Evolutionary conservation across 768 basidiomycete genomes (phyloP), one percentile per base, ranked within the genome.

Genomic region (Podaxis sp.): DNA sequence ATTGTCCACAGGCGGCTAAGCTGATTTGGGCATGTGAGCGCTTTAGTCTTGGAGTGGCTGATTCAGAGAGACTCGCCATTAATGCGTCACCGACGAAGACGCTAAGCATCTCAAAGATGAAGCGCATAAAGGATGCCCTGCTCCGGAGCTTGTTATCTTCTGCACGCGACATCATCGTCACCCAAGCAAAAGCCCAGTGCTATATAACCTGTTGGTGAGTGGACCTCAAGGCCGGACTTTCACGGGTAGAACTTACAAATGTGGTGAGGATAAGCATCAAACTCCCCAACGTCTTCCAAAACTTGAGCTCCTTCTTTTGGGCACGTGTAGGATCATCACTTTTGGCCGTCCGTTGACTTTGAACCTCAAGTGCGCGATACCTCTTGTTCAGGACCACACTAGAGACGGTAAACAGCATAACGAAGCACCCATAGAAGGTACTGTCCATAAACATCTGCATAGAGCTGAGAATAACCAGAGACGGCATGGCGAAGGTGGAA

Each of bases 141-240:
- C 57, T 46, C 27, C 27, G 43, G 22, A 24, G 19, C 25, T 3
- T 19, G 11, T 19, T 40, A 43, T 56, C 22, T 22, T 15, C 12
- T 25, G 19, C 41, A 0, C 12, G 24, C 15, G 56, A 46, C 27
- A 57, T 17, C 57, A 38, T 36, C 9, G 47, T 59, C 57, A 3
- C 46, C 57, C 57, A 59, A 5, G 47, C 43, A 15, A 49, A 59
- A 11, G 47, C 47, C 57, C 57, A 59, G 29, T 50, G 46, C 57
- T 59, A 13, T 6, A 29, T 22, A 17, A 33, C 2, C 4, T 19
- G 19, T n/a, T 49, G 4, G 17, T 49, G 11, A 41, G 40, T 41
- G 40, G 15, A 17, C 8, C 40, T 24, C 46, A 49, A 49, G 8
- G 46, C 40, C 17, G 0, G n/a, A 22, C 2, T n/a, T 9, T 9